Evolutionary conservation across 2,329 filamentous ascomycete genomes (phyloP).

Genomic region (Sporothrix globosa): DNA sequence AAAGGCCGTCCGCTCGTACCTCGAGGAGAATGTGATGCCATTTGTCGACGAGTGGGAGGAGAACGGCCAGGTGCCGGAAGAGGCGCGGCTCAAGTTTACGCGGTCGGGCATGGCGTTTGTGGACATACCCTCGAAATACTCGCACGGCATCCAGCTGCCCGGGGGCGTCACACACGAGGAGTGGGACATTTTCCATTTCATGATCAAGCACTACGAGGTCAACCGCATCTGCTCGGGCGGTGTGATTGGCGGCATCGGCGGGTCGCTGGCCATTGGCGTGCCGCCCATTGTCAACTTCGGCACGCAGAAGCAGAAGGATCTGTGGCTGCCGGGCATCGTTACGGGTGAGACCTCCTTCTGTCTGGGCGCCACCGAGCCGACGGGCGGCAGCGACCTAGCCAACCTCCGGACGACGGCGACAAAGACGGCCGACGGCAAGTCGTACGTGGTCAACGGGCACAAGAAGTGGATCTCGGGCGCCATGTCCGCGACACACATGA

Average conservation of each 20-base stretch:
- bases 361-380: constrained; percentile 66
- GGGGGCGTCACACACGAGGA: constrained; percentile 52
- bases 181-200: constrained; percentile 60
- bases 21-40: constrained; percentile 61
- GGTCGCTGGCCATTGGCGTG: constrained; percentile 64
- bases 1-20: constrained; percentile 59
- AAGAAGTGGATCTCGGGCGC: constrained; percentile 72
- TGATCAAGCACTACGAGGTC: constrained; percentile 60
- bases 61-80: constrained; percentile 54
- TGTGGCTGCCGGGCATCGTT: constrained; percentile 63
- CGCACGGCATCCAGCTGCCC: constrained; percentile 46
- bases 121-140: constrained; percentile 46
- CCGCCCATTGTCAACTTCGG: constrained; percentile 68
- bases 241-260: constrained; percentile 60
- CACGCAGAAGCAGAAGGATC: constrained; percentile 59
- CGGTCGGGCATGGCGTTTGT: constrained; percentile 47
- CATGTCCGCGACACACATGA: constrained; percentile 63
- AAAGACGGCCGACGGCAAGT: constrained; percentile 48
- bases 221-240: constrained; percentile 57
- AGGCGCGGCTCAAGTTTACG: constrained; percentile 46
- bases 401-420: constrained; percentile 63
- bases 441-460: constrained; percentile 66
- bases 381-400: constrained; percentile 65
- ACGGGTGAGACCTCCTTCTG: constrained; percentile 63
- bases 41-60: constrained; percentile 67